A percentile compares a stretch with the other conserved stretches of the same genome.
Conservation (phyloP, 768 basidiomycete species). For the Artomyces pyxidatus region DNA sequence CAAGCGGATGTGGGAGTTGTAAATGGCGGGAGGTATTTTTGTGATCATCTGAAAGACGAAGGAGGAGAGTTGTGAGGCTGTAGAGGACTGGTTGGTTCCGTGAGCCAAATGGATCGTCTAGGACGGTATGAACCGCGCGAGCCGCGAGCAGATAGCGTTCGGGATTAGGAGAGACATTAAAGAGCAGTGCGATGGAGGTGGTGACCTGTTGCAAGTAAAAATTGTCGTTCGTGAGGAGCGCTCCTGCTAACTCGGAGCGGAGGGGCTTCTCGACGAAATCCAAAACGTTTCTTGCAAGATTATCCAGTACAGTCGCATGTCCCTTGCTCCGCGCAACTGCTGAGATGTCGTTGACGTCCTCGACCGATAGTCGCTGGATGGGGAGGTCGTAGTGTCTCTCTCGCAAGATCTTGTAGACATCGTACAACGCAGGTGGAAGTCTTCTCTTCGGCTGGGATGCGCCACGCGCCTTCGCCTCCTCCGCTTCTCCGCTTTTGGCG, state of each 20-base stretch:
- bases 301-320: constrained; percentile 28
- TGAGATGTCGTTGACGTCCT: constrained; percentile 24
- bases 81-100: not conserved
- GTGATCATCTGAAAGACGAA: no score
- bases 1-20: constrained; percentile 13
- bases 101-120: not conserved
- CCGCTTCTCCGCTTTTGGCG: no score
- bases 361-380: constrained; percentile 5
- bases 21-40: no score
- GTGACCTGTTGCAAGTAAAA: not conserved
- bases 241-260: constrained; percentile 3
- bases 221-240: constrained; percentile 1
- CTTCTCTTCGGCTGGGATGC: no score
- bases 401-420: no score
- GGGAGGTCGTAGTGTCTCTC: not conserved
- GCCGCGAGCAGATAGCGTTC: not conserved
- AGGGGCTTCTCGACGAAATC: constrained; percentile 14
- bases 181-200: not conserved
- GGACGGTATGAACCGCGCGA: not conserved
- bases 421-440: no score
- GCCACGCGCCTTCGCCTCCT: not conserved
- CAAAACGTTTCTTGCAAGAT: constrained; percentile 34
- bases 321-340: constrained; percentile 23
- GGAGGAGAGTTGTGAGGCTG: not conserved
- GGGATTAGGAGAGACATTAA: not conserved